A percentile compares a stretch with the other conserved stretches of the same genome.
Evolutionary conservation across 306 rosid species (phyloP).

Genomic region (Cajanus cajan): DNA sequence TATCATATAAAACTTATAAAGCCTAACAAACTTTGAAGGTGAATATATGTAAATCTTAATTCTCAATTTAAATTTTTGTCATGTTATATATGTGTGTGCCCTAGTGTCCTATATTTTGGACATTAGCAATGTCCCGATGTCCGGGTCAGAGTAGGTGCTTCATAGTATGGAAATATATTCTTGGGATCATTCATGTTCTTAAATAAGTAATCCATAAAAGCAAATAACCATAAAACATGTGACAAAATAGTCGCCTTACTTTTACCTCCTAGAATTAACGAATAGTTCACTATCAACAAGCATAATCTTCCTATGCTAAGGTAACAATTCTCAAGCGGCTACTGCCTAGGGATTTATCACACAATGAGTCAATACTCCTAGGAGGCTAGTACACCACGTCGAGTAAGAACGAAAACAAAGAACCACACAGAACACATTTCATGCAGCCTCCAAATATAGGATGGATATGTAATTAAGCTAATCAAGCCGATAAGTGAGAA

Average conservation of each 20-base stretch:
- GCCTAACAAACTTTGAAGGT: no score
- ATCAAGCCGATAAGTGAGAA: not conserved
- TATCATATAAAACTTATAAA: no score
- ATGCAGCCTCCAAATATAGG: not conserved
- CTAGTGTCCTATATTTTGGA: no score
- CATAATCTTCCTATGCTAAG: not conserved
- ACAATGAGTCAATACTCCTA: no score
- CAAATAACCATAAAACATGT: not conserved
- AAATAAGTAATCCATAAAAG: not conserved
- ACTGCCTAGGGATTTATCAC: not conserved
- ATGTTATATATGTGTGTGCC: no score
- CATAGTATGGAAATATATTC: not conserved
- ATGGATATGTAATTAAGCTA: not conserved
- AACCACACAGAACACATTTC: not conserved
- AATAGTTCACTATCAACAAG: not conserved
- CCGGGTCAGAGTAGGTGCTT: no score
- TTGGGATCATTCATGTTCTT: constrained; percentile 3
- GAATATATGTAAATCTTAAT: no score
- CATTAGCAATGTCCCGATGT: no score
- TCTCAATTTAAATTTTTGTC: no score
- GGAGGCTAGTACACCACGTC: not conserved
- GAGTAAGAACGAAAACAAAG: not conserved
- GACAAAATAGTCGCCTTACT: not conserved
- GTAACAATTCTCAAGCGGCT: not conserved
- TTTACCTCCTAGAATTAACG: constrained; percentile 1